Conservation (phyloP, 1,284 basidiomycete genomes). For the Athelia sp. region DNA sequence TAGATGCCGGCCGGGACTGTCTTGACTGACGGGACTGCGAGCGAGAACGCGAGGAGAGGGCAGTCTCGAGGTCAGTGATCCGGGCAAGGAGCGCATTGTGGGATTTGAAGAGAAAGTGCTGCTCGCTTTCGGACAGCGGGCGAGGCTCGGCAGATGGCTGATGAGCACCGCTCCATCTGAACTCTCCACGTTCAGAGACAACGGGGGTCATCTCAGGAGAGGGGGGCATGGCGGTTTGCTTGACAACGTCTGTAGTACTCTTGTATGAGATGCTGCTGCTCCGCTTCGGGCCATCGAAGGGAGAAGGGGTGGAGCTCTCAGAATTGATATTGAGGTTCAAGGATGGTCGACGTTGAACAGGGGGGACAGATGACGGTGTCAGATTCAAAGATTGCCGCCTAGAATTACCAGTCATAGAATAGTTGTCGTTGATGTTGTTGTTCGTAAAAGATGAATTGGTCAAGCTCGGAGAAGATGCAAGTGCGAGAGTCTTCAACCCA, state of each 20-base stretch:
- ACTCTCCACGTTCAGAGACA: slow-evolving; percentile 39
- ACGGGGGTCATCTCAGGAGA: slow-evolving; percentile 73
- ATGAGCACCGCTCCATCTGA: slow-evolving; percentile 27
- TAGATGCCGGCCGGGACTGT: slow-evolving; percentile 47
- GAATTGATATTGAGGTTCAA: slow-evolving; percentile 2
- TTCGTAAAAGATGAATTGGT: slow-evolving; percentile 16
- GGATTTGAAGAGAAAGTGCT: slow-evolving; percentile 77
- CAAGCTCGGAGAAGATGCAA: slow-evolving; percentile 31
- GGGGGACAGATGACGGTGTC: neutral
- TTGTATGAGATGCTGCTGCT: slow-evolving; percentile 75
- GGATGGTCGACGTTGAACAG: slow-evolving; percentile 3
- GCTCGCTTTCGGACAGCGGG: slow-evolving; percentile 60
- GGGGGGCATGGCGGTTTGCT: slow-evolving; percentile 45
- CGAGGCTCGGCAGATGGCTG: slow-evolving; percentile 31
- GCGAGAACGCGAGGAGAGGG: slow-evolving; percentile 45
- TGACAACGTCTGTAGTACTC: slow-evolving; percentile 35
- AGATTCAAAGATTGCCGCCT: slow-evolving; percentile 8
- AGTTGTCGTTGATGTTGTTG: slow-evolving; percentile 11
- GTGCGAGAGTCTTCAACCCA: slow-evolving; percentile 44
- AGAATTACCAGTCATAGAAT: slow-evolving; percentile 1
- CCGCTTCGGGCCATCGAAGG: slow-evolving; percentile 15
- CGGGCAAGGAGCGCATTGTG: slow-evolving; percentile 74
- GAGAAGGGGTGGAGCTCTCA: slow-evolving; percentile 12
- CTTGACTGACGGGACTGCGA: slow-evolving; percentile 22
- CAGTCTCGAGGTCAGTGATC: slow-evolving; percentile 73